phyloP scores from a whole-genome alignment of 257 asterid species.

The Solanum arcanum region DNA sequence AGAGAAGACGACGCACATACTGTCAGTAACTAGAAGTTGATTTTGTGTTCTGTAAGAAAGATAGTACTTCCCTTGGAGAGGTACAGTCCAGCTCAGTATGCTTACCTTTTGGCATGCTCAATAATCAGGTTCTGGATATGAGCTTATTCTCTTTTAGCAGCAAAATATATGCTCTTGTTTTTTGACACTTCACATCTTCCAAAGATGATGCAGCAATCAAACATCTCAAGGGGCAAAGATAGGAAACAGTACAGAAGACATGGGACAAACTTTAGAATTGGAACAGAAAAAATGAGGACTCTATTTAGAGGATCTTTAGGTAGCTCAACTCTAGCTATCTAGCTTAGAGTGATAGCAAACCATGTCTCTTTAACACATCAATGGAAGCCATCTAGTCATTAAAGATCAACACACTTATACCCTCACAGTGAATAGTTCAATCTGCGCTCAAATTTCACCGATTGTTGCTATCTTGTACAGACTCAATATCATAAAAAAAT shows the following conservation, averaged over 20 bases:
- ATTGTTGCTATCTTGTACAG: background rate
- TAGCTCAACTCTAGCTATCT: background rate
- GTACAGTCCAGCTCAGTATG: background rate
- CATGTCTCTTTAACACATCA: background rate
- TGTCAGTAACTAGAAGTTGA: background rate
- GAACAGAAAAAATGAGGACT: background rate
- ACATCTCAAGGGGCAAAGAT: background rate
- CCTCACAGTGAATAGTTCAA: background rate
- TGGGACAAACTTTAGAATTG: background rate
- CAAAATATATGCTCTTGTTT: background rate
- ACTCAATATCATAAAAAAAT: background rate
- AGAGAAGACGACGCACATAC: background rate
- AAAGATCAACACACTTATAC: background rate
- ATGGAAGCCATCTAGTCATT: background rate
- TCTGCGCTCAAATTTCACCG: background rate
- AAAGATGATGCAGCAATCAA: background rate
- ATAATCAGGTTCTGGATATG: background rate
- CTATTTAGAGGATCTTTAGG: background rate
- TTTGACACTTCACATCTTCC: background rate
- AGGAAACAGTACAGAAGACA: background rate
- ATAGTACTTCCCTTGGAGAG: background rate
- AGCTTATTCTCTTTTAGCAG: background rate
- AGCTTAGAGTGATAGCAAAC: background rate
- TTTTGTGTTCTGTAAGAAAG: background rate
- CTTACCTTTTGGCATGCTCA: background rate